These are phyloP conservation scores for Acanthamoeba castellanii DNA, from an alignment of 208 protist genomes.

Conservation along the genomic window DNA sequence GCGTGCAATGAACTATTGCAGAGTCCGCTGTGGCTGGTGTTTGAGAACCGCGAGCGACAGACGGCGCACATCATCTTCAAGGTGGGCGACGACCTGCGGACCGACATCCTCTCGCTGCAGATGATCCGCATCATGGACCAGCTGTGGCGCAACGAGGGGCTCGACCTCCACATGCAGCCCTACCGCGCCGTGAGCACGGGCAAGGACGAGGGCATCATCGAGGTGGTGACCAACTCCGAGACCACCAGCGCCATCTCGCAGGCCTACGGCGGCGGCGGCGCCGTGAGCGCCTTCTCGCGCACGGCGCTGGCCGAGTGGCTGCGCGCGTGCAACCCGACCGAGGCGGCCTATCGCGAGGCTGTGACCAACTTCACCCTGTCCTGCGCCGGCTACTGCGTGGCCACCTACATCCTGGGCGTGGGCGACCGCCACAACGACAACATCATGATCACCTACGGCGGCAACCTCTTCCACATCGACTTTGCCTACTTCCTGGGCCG, in stretches of 20 bases:
- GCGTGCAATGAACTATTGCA: neutral
- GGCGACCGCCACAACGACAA: conserved; percentile 92
- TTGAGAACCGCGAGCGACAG: conserved; percentile 85
- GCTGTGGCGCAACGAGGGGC: conserved; percentile 59
- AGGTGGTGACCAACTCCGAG: conserved; percentile 87
- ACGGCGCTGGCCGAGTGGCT: conserved; percentile 81
- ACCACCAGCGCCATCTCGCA: conserved; percentile 88
- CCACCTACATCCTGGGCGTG: conserved; percentile 94
- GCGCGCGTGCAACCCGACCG: conserved; percentile 69
- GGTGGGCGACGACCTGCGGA: conserved; percentile 90
- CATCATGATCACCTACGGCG: conserved; percentile 89
- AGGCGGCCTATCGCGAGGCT: conserved; percentile 85
- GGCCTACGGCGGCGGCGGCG: conserved; percentile 19
- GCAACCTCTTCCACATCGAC: conserved; percentile 94
- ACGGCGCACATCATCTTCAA: conserved; percentile 86
- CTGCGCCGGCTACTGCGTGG: conserved; percentile 95
- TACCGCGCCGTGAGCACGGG: conserved; percentile 56
- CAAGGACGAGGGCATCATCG: conserved; percentile 41
- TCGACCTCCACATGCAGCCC: conserved; percentile 62
- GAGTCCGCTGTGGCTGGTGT: conserved; percentile 88
- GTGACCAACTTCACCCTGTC: conserved; percentile 94
- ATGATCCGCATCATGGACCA: conserved; percentile 85
- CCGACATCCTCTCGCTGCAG: conserved; percentile 90
- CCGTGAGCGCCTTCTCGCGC: conserved; percentile 75
- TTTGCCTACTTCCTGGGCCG: conserved; percentile 95